Evolutionary conservation across 306 rosid genomes (phyloP).

Genomic region (Casuarina cunninghamiana): DNA sequence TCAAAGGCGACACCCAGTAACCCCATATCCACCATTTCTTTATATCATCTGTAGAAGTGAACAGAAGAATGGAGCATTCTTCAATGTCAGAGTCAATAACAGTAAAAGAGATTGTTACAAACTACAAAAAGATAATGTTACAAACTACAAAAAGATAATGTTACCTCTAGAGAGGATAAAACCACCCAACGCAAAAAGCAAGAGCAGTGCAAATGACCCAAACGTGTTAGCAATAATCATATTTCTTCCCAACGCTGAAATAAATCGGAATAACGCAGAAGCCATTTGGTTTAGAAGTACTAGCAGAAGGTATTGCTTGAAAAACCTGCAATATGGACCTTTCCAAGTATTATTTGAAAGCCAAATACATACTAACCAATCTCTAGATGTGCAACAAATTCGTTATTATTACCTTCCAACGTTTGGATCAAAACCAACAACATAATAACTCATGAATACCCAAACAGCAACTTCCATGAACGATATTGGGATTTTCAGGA

Average conservation of each 20-base stretch:
- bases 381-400: not conserved
- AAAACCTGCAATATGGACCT: slow-evolving; percentile 55
- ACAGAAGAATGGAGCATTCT: not conserved
- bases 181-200: slow-evolving; percentile 79
- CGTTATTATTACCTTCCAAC: slow-evolving; percentile 54
- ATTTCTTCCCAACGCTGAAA: slow-evolving; percentile 72
- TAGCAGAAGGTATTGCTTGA: slow-evolving; percentile 69
- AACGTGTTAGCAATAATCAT: slow-evolving; percentile 65
- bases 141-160: slow-evolving; percentile 10
- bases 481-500: slow-evolving; percentile 83
- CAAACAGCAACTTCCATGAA: slow-evolving; percentile 72
- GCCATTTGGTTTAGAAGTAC: slow-evolving; percentile 83
- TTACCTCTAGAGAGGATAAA: slow-evolving; percentile 75
- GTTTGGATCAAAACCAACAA: slow-evolving; percentile 82
- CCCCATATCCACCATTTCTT: slow-evolving; percentile 53
- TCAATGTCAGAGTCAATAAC: not conserved
- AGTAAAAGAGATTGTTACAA: not conserved
- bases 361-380: not conserved
- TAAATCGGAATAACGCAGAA: slow-evolving; percentile 71
- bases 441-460: slow-evolving; percentile 78
- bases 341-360: slow-evolving; percentile 1
- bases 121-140: slow-evolving; percentile 8
- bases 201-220: slow-evolving; percentile 65
- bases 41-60: slow-evolving; percentile 23
- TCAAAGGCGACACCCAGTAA: slow-evolving; percentile 46